A percentile compares a stretch with the other conserved stretches of the same genome.
phyloP scores from a whole-genome alignment of 192 early-diverging fungal species.

The Backusella liffmaniae region DNA sequence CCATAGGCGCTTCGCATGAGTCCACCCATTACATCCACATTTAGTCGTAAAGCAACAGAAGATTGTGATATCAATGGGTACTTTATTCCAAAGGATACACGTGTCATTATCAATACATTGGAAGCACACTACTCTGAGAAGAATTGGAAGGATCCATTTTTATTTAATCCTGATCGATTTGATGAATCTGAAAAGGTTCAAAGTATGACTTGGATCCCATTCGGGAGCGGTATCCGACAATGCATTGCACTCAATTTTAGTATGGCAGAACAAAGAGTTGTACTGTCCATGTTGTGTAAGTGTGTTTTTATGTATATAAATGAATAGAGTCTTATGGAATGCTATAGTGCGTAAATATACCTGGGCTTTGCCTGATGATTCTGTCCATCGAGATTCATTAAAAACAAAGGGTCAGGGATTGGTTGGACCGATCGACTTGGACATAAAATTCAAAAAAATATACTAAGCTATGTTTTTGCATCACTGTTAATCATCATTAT shows the following conservation, averaged over 20 bases:
- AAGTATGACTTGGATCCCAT: slow-evolving; percentile 50
- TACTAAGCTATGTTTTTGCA: not conserved
- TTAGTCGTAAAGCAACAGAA: not conserved
- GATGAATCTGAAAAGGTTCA: slow-evolving; percentile 4
- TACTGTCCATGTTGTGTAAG: slow-evolving; percentile 45
- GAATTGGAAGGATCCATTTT: slow-evolving; percentile 11
- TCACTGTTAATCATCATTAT: not conserved
- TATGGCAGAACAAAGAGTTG: slow-evolving; percentile 54
- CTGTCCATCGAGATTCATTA: slow-evolving; percentile 12
- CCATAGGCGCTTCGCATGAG: not conserved
- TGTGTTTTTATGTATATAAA: not conserved
- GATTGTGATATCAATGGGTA: not conserved
- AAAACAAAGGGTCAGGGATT: slow-evolving; percentile 4
- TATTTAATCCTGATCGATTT: slow-evolving; percentile 30
- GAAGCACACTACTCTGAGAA: slow-evolving; percentile 16
- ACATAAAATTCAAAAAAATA: slow-evolving; percentile 7
- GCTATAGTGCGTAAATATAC: slow-evolving; percentile 26
- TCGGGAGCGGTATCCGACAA: slow-evolving; percentile 55
- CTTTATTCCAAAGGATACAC: slow-evolving; percentile 21
- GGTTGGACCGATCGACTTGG: not conserved
- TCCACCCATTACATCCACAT: not conserved
- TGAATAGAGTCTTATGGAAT: not conserved
- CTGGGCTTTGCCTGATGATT: slow-evolving; percentile 22
- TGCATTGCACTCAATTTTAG: slow-evolving; percentile 63
- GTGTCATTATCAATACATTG: slow-evolving; percentile 6